Evolutionary conservation across 768 basidiomycete species (phyloP), one percentile per base, ranked within the genome.

Genomic region (Dioszegia crocea): DNA sequence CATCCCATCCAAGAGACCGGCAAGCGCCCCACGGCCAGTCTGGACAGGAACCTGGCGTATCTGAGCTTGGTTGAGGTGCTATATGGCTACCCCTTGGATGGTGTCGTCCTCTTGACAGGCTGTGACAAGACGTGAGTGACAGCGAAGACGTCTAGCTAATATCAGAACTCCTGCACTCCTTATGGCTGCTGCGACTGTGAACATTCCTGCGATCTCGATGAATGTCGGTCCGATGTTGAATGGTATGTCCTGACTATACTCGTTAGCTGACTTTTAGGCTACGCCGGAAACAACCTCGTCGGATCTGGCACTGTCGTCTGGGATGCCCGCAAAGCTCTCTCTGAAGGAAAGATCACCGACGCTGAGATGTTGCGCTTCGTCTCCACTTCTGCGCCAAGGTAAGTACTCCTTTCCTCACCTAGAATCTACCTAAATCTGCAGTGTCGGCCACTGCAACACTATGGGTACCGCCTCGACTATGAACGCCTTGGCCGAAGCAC

Each of bases 1-100:
- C 75, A 76, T 57, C 75, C 75, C 1, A 76, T 76, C 39, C 75
- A 76, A 56, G 75, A 76, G 51, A 73, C 75, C 8, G 66, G 67
- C 2, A 76, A 76, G 51, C 51, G 75, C 31, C 75, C 75, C 10
- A 76, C 75, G 6, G 75, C 73, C 12, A 67, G 65, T 48, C 56
- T 76, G 36, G 75, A 76, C 53, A 47, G 75, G 19, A 76, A 76
- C 54, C 44, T 76, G 56, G 62, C 69, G 8, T 76, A 76, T 57
- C 63, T 76, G 23, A 57, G 59, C 11, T 47, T 76, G 19, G 73
- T 75, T 1, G 75, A 76, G 64, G 70, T 75, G 36, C 56, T 76
- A 3, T 76, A 58, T 56, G 73, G 75, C 3, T 76, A 76, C 50
- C 75, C 75, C 12, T 38, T 76, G 31, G 75, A 76, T 47, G 75